A percentile compares a stretch with the other conserved stretches of the same genome.
Evolutionary conservation across 768 basidiomycete species (phyloP).

Genomic region (Piloderma croceum): DNA sequence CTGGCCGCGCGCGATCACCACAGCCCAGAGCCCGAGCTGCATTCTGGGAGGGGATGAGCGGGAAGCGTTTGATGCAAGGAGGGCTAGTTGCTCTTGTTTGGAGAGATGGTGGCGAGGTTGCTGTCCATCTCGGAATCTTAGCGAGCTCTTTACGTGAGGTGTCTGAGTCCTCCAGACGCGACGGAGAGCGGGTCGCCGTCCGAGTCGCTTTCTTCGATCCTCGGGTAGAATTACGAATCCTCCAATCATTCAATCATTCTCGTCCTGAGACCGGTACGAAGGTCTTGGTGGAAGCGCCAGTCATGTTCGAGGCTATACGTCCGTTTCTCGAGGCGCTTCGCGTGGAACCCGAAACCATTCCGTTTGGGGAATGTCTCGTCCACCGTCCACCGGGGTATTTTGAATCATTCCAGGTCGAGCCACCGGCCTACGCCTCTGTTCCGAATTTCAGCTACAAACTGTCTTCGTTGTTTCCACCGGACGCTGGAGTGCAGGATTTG

Average conservation of each 20-base stretch:
- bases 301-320: slow-evolving; percentile 63
- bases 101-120: slow-evolving; percentile 24
- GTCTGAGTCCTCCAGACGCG: slow-evolving; percentile 34
- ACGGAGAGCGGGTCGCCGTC: slow-evolving; percentile 33
- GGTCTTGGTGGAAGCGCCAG: slow-evolving; percentile 53
- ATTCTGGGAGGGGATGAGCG: slow-evolving; percentile 59
- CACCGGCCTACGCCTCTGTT: slow-evolving; percentile 49
- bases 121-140: slow-evolving; percentile 53
- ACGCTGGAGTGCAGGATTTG: slow-evolving; percentile 34
- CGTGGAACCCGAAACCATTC: slow-evolving; percentile 50
- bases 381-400: slow-evolving; percentile 37
- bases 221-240: slow-evolving; percentile 42
- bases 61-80: slow-evolving; percentile 56
- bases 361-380: slow-evolving; percentile 48
- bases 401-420: slow-evolving; percentile 30
- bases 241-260: slow-evolving; percentile 30
- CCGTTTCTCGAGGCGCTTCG: slow-evolving; percentile 64
- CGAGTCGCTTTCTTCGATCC: slow-evolving; percentile 62
- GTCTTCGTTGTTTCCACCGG: slow-evolving; percentile 42
- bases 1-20: slow-evolving; percentile 44
- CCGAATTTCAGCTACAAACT: slow-evolving; percentile 57
- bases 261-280: slow-evolving; percentile 10
- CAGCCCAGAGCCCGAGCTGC: slow-evolving; percentile 33
- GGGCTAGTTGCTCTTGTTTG: slow-evolving; percentile 60
- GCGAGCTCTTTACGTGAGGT: slow-evolving; percentile 41